Conservation (phyloP, 768 basidiomycete genomes). For the Suillus luteus region DNA sequence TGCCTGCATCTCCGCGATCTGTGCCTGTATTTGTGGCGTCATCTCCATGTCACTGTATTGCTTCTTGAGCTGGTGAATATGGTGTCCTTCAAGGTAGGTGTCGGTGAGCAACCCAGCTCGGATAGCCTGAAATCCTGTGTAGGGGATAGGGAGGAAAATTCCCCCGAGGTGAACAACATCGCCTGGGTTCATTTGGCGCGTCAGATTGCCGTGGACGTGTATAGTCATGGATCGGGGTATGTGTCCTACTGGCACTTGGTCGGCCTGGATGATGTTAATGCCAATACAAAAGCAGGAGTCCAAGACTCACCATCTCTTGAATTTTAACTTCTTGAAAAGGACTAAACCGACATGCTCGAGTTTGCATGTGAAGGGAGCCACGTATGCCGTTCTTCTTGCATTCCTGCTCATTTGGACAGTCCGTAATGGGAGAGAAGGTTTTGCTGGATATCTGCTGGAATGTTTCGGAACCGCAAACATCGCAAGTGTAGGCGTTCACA, state of each 20-base stretch:
- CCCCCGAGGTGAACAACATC: conserved; percentile 96
- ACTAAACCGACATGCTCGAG: conserved; percentile 93
- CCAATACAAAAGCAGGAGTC: neutral
- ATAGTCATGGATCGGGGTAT: conserved; percentile 98
- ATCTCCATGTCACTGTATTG: conserved; percentile 95
- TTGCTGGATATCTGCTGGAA: conserved; percentile 97
- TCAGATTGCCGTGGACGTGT: conserved; percentile 89
- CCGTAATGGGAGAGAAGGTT: conserved; percentile 84
- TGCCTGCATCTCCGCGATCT: conserved; percentile 64
- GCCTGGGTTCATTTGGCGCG: conserved; percentile 90
- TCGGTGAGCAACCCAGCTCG: conserved; percentile 96
- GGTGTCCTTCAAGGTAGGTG: conserved; percentile 91
- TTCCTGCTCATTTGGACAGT: conserved; percentile 84
- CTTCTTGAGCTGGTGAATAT: conserved; percentile 94
- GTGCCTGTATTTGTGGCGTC: conserved; percentile 77
- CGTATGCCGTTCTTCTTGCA: conserved; percentile 85
- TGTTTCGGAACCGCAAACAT: conserved; percentile 96
- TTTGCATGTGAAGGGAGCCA: conserved; percentile 98
- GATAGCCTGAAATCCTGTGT: conserved; percentile 96
- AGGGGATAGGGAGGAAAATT: conserved; percentile 95
- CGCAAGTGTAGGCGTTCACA: conserved; percentile 98
- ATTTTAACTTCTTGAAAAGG: conserved; percentile 99
- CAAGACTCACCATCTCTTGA: conserved; percentile 85
- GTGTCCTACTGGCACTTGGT: conserved; percentile 99
- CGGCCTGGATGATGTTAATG: conserved; percentile 57